These are phyloP conservation scores for Iris macrosiphon DNA, from an alignment of 106 monocot species.

Conservation along the genomic window DNA sequence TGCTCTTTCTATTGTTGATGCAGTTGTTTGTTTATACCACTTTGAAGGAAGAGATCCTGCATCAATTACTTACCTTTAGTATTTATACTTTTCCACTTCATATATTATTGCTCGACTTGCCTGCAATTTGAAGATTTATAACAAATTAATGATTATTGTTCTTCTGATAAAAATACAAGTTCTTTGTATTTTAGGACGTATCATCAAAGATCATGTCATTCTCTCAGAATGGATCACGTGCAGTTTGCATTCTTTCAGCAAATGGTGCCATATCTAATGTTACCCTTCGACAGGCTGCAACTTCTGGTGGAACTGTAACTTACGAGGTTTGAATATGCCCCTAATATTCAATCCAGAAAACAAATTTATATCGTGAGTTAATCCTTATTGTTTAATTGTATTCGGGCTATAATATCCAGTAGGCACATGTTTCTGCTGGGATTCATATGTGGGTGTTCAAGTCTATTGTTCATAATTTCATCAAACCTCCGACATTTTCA, in stretches of 20 bases:
- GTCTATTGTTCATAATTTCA: too few species aligned
- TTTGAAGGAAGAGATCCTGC: too few species aligned
- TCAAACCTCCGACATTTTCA: too few species aligned
- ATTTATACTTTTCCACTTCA: background rate
- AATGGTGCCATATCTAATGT: slow-evolving; percentile 98
- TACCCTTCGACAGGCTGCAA: slow-evolving; percentile 88
- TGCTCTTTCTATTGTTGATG: too few species aligned
- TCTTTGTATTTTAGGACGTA: slow-evolving; percentile 55
- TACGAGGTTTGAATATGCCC: slow-evolving; percentile 63
- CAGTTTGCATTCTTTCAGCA: slow-evolving; percentile 87
- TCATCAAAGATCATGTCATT: slow-evolving; percentile 94
- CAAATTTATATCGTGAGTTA: too few species aligned
- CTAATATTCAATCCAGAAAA: too few species aligned
- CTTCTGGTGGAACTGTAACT: slow-evolving; percentile 94
- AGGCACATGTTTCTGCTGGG: too few species aligned
- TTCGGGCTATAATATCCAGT: too few species aligned
- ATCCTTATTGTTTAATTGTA: too few species aligned
- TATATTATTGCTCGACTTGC: background rate
- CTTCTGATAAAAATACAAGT: background rate
- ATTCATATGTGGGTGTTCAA: too few species aligned
- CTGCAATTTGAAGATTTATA: background rate
- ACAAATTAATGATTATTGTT: background rate
- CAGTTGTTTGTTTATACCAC: too few species aligned
- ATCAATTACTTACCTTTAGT: too few species aligned
- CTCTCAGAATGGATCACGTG: slow-evolving; percentile 82